Evolutionary conservation across 345 rosid species (phyloP), one percentile per base, ranked within the genome.

Genomic region (Excoecaria agallocha): DNA sequence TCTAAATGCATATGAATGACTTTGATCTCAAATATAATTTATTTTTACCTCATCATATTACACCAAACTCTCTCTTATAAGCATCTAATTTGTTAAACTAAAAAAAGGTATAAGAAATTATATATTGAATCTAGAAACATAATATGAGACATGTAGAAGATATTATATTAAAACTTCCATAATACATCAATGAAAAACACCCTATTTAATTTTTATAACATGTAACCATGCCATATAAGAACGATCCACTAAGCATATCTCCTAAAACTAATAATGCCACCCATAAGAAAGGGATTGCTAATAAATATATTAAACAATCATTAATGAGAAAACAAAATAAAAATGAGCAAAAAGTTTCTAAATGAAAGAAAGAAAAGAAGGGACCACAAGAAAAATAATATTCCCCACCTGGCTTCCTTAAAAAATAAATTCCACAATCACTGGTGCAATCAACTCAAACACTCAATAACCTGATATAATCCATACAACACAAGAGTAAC

Each of bases 291-390:
- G 22, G 12, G 4, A 71, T 30, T 30, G 72, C 72, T 51, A 30
- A 43, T 25, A 69, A 52, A 69, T 46, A 69, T 69, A 52, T 35
- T 5, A 69, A 51, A 69, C 72, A 69, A 69, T 69, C 24, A 51
- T 52, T 16, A 16, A 68, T 25, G 46, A 51, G 30, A 17, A 49
- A 68, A 9, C 59, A 68, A 17, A 24, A 51, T 25, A 15, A 20
- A 25, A 16, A 2, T 20, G 10, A 37, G 0, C 5, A 45, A 20
- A 45, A 20, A 22, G 25, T 1, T 56, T 5, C 5, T 16, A 1
- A 38, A 62, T 17, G 17, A 62, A 62, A 24, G 52, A 3, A 22
- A 5, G 10, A 46, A 48, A 46, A 1, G 15, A 68, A 69, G 72
- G 50, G 76, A 62, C 69, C 49, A 45, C 76, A 20, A 22, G 1